Evolutionary conservation across 352 stramenopile species (phyloP).

Genomic region (Elongisporangium anandrum): DNA sequence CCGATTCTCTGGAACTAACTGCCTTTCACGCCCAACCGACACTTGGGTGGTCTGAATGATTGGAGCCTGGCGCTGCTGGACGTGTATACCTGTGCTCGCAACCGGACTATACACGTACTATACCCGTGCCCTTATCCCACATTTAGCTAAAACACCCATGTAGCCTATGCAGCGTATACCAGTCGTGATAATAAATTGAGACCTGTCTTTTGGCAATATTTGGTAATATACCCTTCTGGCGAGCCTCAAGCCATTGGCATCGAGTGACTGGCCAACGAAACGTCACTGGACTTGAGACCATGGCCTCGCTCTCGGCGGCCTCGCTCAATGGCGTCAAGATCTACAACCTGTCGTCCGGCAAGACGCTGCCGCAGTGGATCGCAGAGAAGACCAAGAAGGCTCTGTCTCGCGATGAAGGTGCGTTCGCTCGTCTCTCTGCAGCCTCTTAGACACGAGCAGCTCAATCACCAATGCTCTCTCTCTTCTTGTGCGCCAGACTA

Average conservation of each 20-base stretch:
- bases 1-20: not conserved
- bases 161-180: not conserved
- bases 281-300: slow-evolving; percentile 15
- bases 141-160: not conserved
- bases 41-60: not conserved
- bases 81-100: not conserved
- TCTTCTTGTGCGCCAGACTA: slow-evolving; percentile 45
- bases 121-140: not conserved
- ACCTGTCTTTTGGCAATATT: not conserved
- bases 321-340: slow-evolving; percentile 93
- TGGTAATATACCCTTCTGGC: not conserved
- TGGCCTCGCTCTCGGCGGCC: slow-evolving; percentile 75
- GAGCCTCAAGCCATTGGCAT: not conserved
- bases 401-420: slow-evolving; percentile 68
- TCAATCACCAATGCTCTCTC: not conserved
- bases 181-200: not conserved
- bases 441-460: slow-evolving; percentile 24
- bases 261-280: slow-evolving; percentile 2
- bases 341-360: slow-evolving; percentile 94
- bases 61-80: not conserved
- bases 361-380: slow-evolving; percentile 93
- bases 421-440: slow-evolving; percentile 14
- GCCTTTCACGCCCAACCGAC: not conserved
- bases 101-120: not conserved
- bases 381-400: slow-evolving; percentile 85